Evolutionary conservation across 1,284 basidiomycete genomes (phyloP).

Genomic region (Farysia itapuensis): DNA sequence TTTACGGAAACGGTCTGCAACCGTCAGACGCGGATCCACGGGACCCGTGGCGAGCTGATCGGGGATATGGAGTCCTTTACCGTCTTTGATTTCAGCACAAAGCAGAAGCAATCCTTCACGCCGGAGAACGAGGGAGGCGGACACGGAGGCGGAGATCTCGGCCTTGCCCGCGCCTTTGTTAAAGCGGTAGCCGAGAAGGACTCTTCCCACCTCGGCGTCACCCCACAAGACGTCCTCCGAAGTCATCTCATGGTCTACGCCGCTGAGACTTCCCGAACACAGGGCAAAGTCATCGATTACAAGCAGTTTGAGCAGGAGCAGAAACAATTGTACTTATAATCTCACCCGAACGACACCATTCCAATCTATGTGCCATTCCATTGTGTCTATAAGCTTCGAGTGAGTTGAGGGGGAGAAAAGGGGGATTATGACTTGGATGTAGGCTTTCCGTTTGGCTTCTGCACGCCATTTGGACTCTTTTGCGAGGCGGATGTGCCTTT

Average conservation of each 20-base stretch:
- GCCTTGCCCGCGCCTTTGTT: constrained; percentile 24
- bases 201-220: constrained; percentile 16
- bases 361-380: too few species aligned
- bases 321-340: constrained; percentile 7
- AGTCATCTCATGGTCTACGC: constrained; percentile 30
- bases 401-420: too few species aligned
- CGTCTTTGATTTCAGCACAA: constrained; percentile 24
- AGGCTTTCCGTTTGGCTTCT: too few species aligned
- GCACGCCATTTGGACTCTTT: too few species aligned
- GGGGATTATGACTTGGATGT: too few species aligned
- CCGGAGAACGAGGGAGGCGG: constrained; percentile 20
- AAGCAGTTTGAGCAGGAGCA: constrained; percentile 14
- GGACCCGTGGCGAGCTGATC: constrained; percentile 22
- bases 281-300: constrained; percentile 18
- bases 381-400: too few species aligned
- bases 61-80: constrained; percentile 25
- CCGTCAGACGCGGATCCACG: constrained; percentile 22
- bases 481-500: too few species aligned
- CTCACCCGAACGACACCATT: too few species aligned
- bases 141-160: constrained; percentile 24
- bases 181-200: constrained; percentile 26
- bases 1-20: constrained; percentile 29
- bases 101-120: constrained; percentile 16
- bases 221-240: constrained; percentile 18
- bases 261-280: constrained; percentile 9